Evolutionary conservation across 1,139 yeast species (phyloP).

Genomic region (Yamadazyma oceani): DNA sequence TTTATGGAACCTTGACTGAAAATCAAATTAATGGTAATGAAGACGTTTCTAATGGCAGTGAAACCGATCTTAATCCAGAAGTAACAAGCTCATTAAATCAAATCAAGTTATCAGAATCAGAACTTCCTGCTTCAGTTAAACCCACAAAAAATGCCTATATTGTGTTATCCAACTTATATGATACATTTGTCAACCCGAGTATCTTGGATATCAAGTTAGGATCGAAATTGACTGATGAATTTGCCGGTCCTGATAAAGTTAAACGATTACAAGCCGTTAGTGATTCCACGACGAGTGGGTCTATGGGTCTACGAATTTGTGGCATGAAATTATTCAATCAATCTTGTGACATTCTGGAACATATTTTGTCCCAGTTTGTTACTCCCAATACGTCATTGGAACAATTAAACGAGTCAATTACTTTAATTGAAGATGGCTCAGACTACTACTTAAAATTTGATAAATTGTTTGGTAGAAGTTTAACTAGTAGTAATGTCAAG

Average conservation of each 20-base stretch:
- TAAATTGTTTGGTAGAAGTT: slow-evolving; percentile 68
- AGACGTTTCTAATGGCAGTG: too few species aligned
- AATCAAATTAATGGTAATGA: slow-evolving; percentile 22
- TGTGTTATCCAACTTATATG: slow-evolving; percentile 73
- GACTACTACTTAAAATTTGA: slow-evolving; percentile 51
- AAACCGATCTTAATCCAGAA: too few species aligned
- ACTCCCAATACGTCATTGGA: slow-evolving; percentile 5
- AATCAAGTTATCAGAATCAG: slow-evolving; percentile 6
- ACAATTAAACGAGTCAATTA: slow-evolving; percentile 8
- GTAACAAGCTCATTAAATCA: slow-evolving; percentile 4
- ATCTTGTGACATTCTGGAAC: too few species aligned
- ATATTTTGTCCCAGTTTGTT: slow-evolving; percentile 17
- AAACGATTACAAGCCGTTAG: slow-evolving; percentile 65
- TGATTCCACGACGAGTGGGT: slow-evolving; percentile 74
- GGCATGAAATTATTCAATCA: slow-evolving; percentile 72
- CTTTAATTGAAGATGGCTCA: slow-evolving; percentile 15
- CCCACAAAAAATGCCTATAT: slow-evolving; percentile 35
- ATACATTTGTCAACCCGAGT: slow-evolving; percentile 65
- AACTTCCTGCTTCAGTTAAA: slow-evolving; percentile 6
- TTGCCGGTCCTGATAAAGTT: slow-evolving; percentile 58
- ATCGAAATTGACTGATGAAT: slow-evolving; percentile 60
- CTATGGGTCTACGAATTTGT: slow-evolving; percentile 72
- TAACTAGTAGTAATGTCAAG: slow-evolving; percentile 43
- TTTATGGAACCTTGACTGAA: slow-evolving; percentile 36
- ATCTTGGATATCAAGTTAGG: slow-evolving; percentile 87